phyloP scores from a whole-genome alignment of 116 monocot species.

The Papilionanthe hybrid region DNA sequence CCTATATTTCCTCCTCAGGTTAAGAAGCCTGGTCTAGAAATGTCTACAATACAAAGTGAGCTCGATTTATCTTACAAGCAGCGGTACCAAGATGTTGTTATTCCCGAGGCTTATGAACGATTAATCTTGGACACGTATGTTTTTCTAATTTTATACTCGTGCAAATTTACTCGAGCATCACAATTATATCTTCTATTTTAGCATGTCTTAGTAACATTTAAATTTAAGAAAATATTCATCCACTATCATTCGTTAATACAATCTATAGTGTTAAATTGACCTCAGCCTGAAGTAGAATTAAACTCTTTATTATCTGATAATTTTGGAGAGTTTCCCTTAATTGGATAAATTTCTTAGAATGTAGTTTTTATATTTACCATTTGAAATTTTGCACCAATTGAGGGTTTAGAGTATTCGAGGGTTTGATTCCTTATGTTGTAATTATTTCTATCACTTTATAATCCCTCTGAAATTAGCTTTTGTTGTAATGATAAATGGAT shows the following conservation, averaged over 20 bases:
- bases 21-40: conserved; percentile 93
- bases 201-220: background rate
- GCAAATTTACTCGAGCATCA: background rate
- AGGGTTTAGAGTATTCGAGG: too few relatives aligned
- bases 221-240: background rate
- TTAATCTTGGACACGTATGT: conserved; percentile 87
- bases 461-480: too few relatives aligned
- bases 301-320: background rate
- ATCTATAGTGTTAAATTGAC: background rate
- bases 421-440: too few relatives aligned
- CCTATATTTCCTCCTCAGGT: conserved; percentile 43
- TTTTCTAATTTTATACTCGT: background rate
- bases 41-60: conserved; percentile 94
- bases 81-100: conserved; percentile 71
- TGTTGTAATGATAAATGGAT: too few relatives aligned
- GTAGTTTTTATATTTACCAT: too few relatives aligned
- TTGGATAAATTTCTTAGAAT: too few relatives aligned
- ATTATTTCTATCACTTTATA: too few relatives aligned
- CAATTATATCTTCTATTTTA: background rate
- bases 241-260: background rate
- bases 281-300: background rate
- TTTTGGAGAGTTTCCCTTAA: background rate
- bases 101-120: conserved; percentile 94
- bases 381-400: too few relatives aligned
- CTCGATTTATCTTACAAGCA: conserved; percentile 85